Evolutionary conservation across 1,284 basidiomycete species (phyloP), one percentile per base, ranked within the genome.

Genomic region (Apiotrichum brassicae): DNA sequence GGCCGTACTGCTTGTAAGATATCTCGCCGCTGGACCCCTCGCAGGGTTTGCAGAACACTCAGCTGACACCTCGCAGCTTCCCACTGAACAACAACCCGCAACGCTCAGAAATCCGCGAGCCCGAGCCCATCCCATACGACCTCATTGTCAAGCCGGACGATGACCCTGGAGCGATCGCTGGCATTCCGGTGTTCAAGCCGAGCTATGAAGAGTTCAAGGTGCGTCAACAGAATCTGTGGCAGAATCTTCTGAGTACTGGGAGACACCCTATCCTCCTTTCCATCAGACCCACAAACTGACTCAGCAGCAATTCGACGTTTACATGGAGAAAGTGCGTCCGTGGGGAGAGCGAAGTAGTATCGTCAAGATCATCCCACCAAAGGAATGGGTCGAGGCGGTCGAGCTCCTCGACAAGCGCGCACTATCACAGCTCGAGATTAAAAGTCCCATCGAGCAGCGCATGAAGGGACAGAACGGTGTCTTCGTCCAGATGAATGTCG

Each of bases 131-230:
- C 18, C 45, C 48, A 5, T 50, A 53, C 36, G 48, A 50, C 19
- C 37, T 53, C 12, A 35, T 38, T 25, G 45, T 53, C 6, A 35
- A 41, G 3, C 90, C 89, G 14, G 79, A 81, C 39, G 87, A 91
- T 65, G 90, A 93, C 75, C 86, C 83, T 12, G 68, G 82, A n/a
- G 87, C 87, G 0, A 78, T 82, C 61, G 82, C 87, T 46, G 92
- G 92, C 35, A 92, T 95, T 41, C 92, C 92, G 14, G 87, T 97
- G 14, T 97, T 97, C 79, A 86, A 83, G 65, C 92, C 92, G 6
- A 83, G 85, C 1, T 83, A 91, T 80, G 83, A 85, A 45, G 87
- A 93, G 61, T 94, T 93, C 61, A 58, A 67, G 49, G 71, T 72
- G 46, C 51, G 66, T 48, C 3, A 38, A 38, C 38, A 23, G 6